Base-by-base conservation (phyloP, 257 asterid genomes). In the Solanum paucissectum region DNA sequence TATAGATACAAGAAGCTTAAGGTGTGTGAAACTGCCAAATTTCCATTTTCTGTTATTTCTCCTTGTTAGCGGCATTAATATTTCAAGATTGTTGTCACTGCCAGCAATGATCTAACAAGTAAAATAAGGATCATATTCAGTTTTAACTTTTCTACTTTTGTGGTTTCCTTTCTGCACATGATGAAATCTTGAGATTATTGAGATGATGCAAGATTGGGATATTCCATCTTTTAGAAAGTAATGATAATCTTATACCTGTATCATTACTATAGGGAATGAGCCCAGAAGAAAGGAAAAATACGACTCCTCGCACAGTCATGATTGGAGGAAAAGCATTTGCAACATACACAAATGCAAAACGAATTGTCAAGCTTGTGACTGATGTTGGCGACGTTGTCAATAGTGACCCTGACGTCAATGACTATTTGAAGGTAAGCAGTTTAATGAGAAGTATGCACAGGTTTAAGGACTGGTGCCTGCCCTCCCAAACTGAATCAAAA, bases 261-360 rank as follows among this genome's bases (percentile, higher is more conserved):
- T 82, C 66, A 27, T 66, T 58, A 52, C 32, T 42, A 33, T 94
- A 97, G 99, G 99, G 93, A 92, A 96, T 97, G 99, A 97, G 94
- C 91, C 95, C 96, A 44, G 96, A 91, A 89, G 98, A 96, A 49
- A 96, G 98, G 76, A 92, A 94, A 90, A 91, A 90, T 21, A 90
- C 94, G 25, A 96, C 99, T 74, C 92, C 98, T 29, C 99, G 99
- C 40, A 97, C 99, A 44, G 93, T 96, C 92, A 96, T 97, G 99
- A 90, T 97, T 66, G 99, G 99, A 62, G 99, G 99, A 90, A 97
- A 97, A 94, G 99, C 99, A 37, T 97, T 97, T 87, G 99, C 99
- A 7, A 97, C 99, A 34, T 97, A 97, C 88, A 94, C 98, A 87
- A 97, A 97, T 87, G 99, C 99, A 83, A 97, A 95, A 92, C 91